These are phyloP conservation scores for Penicillium soppii DNA, from an alignment of 495 filamentous ascomycete genomes.

Conservation along the genomic window DNA sequence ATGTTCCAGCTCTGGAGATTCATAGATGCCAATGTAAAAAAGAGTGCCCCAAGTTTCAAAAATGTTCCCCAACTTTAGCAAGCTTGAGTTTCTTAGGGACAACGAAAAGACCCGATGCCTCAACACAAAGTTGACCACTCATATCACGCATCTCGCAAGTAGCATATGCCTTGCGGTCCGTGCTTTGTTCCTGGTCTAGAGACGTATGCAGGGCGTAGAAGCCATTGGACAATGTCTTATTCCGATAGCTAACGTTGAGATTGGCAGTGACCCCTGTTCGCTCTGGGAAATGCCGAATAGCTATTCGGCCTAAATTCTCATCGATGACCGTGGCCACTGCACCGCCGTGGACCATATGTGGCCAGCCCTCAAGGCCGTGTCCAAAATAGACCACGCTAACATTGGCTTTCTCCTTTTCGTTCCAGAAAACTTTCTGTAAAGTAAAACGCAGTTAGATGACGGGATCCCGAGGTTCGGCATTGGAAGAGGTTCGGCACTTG, in stretches of 20 bases:
- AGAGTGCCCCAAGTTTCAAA: slow-evolving; percentile 32
- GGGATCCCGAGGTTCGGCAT: slow-evolving; percentile 21
- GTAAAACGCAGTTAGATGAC: slow-evolving; percentile 24
- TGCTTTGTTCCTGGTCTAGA: slow-evolving; percentile 46
- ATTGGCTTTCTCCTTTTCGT: slow-evolving; percentile 44
- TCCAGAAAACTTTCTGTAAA: slow-evolving; percentile 50
- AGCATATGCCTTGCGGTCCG: slow-evolving; percentile 63
- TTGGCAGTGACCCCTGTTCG: slow-evolving; percentile 61
- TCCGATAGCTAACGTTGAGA: slow-evolving; percentile 64
- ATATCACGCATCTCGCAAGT: slow-evolving; percentile 52
- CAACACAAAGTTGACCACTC: slow-evolving; percentile 52
- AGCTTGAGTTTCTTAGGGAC: slow-evolving; percentile 55
- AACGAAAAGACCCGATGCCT: slow-evolving; percentile 64
- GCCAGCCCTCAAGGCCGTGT: slow-evolving; percentile 64
- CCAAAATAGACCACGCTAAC: slow-evolving; percentile 66
- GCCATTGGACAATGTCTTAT: too few relatives aligned
- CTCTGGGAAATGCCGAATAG: slow-evolving; percentile 38
- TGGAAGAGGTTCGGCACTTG: background rate
- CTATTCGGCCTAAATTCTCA: slow-evolving; percentile 52
- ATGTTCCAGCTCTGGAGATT: too few relatives aligned
- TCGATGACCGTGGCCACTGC: slow-evolving; percentile 69
- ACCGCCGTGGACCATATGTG: slow-evolving; percentile 76
- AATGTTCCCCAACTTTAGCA: slow-evolving; percentile 40
- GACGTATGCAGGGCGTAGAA: slow-evolving; percentile 65
- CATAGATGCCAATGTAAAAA: too few relatives aligned